phyloP scores from a whole-genome alignment of 306 rosid genomes.

The Corylus heterophylla region DNA sequence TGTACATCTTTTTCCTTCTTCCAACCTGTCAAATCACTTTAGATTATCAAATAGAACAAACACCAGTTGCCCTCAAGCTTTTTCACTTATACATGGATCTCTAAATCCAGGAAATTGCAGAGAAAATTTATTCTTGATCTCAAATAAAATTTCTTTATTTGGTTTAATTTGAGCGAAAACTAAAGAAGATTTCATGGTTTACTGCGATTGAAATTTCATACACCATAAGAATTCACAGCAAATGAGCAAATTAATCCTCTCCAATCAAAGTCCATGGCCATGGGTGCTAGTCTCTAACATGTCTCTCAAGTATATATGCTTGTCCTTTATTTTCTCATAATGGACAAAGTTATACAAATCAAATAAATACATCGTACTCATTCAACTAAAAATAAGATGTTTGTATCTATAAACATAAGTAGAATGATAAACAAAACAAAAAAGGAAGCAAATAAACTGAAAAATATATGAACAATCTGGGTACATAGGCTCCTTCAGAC shows the following conservation, averaged over 20 bases:
- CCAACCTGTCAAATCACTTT: neutral
- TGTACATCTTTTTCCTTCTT: neutral
- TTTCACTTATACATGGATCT: neutral
- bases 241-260: neutral
- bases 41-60: neutral
- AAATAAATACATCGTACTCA: neutral
- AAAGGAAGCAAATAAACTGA: neutral
- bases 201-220: too few species aligned
- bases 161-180: too few species aligned
- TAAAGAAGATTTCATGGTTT: too few species aligned
- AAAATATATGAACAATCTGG: slow-evolving; percentile 6
- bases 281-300: neutral
- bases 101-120: neutral
- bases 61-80: neutral
- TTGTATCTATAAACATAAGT: neutral
- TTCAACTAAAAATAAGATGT: neutral
- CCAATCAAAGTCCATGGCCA: neutral
- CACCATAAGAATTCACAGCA: neutral
- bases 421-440: neutral
- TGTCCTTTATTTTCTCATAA: neutral
- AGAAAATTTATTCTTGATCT: neutral
- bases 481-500: slow-evolving; percentile 15
- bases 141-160: too few species aligned
- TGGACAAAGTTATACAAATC: neutral
- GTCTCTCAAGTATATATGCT: neutral